Evolutionary conservation across 805 yeast species (phyloP), one percentile per base, ranked within the genome.

Genomic region (Saccharomycopsis babjevae): DNA sequence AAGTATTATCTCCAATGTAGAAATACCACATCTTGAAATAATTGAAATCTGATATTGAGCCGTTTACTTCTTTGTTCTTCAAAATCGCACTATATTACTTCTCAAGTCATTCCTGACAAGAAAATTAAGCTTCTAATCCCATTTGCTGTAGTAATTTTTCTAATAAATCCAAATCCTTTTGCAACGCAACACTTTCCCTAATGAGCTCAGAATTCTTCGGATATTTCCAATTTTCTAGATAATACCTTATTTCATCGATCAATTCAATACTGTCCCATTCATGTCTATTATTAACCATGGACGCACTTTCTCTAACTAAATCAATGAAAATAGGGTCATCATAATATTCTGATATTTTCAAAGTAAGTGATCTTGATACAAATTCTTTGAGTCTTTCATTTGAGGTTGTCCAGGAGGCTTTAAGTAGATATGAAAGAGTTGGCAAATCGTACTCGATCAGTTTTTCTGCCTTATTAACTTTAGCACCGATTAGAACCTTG

Each of bases 191-290:
- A 25, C 22, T 46, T 10, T 46, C 32, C 5, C 16, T n/a, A 15
- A 46, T 46, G 10, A n/a, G 1, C 28, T 22, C 5, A 46, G 52
- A 46, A 46, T 25, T 16, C 52, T 46, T 46, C 16, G 52, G 32
- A 25, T 46, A 46, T 11, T 46, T 46, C 52, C 52, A 46, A 46
- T 46, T 46, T 28, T 42, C 55, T 55, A 88, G 70, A 65, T 83
- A 85, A 70, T 79, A 88, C 64, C 91, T 75, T 11, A 88, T 84
- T 72, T 88, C 96, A 71, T 88, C 96, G 32, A 88, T 76, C 66
- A 88, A 73, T 67, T 88, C 96, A 68, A 88, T 85, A 0, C 93
- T 85, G 72, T 88, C 96, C 0, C 88, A 85, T 62, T 83, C 89
- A 66, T 88, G 84, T 68, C 94, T 77, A 16, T 69, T 71, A 22